Base-by-base conservation (phyloP, 805 yeast genomes). In the Metschnikowia lochheadii region DNA sequence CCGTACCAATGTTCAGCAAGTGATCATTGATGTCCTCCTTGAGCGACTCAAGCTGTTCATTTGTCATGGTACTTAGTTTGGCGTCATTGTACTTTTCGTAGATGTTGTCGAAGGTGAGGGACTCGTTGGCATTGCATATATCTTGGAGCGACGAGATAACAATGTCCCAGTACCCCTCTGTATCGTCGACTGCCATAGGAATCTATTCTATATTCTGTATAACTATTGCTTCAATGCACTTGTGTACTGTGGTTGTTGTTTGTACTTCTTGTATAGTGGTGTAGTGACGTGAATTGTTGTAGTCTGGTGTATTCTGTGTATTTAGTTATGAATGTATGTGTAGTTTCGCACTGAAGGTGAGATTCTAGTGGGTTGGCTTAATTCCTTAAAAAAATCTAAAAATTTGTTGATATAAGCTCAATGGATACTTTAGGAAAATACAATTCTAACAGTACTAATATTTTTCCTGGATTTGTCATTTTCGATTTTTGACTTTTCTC, bases 141-240 rank as follows among this genome's bases (percentile, higher is more conserved):
- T 85, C 90, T 62, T 85, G 90, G 17, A 85, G 67, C 1, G 86
- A 82, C 6, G 89, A 76, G 2, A 82, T 70, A 5, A 83, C 83
- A 31, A 79, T 76, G 57, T 83, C 87, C 92, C 92, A 85, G 57
- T 80, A 77, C 1, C 85, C 82, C 23, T 80, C 84, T 73, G 79
- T 77, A 49, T 60, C 63, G 36, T 51, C 52, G 10, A 51, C 56
- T 6, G 49, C 57, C 58, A 55, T 56, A 8, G 18, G 35, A 14
- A n/a, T 10, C 18, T 26, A 26, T 26, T 26, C 11, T 26, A 10
- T 26, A 26, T 26, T 26, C 11, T 26, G 36, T 33, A n/a, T 14
- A 6, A 7, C 15, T 14, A 7, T 33, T 6, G 7, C 33, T 36
- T n/a, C 13, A 36, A 15, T 17, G 39, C 8, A n/a, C 13, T 18